These are phyloP conservation scores for Beauveria sp. DNA, from an alignment of 2,329 filamentous ascomycete species.

Conservation along the genomic window DNA sequence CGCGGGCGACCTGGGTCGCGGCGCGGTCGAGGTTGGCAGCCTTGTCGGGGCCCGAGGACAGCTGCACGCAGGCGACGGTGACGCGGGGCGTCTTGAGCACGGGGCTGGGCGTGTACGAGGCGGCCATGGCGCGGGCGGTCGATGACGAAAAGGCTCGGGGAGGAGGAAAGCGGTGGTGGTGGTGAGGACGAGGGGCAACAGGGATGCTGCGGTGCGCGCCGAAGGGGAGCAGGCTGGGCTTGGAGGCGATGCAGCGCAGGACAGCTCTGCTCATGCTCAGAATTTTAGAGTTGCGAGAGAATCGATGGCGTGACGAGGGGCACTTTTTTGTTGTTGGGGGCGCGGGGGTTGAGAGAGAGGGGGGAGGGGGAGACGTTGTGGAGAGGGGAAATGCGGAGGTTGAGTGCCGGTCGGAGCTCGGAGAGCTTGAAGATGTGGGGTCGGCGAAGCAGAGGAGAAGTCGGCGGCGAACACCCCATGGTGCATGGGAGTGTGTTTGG, in stretches of 20 bases:
- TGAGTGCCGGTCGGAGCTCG: neutral
- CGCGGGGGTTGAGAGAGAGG: neutral
- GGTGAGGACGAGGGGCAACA: neutral
- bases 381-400: neutral
- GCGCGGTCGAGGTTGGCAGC: conserved; percentile 73
- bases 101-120: neutral
- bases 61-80: conserved; percentile 74
- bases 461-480: no score
- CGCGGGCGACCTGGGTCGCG: conserved; percentile 73
- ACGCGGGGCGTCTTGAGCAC: conserved; percentile 63
- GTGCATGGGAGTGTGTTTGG: no score
- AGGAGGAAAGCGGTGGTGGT: neutral
- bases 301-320: neutral
- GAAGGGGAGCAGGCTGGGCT: neutral
- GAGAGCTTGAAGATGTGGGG: no score
- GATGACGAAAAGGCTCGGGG: neutral
- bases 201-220: neutral
- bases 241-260: neutral
- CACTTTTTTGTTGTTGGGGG: neutral
- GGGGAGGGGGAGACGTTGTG: neutral
- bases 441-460: no score
- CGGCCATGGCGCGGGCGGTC: conserved; percentile 2
- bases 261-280: neutral
- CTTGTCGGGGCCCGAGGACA: conserved; percentile 78
- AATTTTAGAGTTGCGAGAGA: neutral